Evolutionary conservation across 2,329 filamentous ascomycete genomes (phyloP).

Genomic region (Trichoderma koningii): DNA sequence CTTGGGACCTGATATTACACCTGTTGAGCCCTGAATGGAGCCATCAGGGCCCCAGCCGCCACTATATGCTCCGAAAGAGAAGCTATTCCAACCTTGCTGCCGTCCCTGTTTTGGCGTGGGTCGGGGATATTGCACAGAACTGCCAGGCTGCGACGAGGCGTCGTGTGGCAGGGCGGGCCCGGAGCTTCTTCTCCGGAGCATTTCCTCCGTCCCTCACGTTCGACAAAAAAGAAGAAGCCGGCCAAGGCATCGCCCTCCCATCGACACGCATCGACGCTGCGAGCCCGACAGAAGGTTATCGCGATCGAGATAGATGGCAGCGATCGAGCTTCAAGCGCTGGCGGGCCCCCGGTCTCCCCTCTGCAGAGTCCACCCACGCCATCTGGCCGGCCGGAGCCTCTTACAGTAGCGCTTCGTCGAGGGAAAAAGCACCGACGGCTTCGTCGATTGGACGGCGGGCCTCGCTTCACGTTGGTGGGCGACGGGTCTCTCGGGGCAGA

Average conservation of each 20-base stretch:
- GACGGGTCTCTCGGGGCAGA: too few relatives aligned
- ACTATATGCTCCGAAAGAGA: neutral
- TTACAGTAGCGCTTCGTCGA: too few relatives aligned
- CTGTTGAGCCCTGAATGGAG: slow-evolving; percentile 19
- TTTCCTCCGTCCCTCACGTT: slow-evolving; percentile 7
- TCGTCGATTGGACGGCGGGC: too few relatives aligned
- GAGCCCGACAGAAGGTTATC: neutral
- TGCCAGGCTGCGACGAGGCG: neutral
- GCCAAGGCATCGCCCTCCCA: neutral
- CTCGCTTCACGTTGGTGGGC: too few relatives aligned
- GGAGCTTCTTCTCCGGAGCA: slow-evolving; percentile 17
- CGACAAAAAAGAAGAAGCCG: neutral
- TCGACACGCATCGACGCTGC: neutral
- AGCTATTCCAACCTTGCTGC: slow-evolving; percentile 13
- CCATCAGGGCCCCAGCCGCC: slow-evolving; percentile 6
- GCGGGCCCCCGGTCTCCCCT: too few relatives aligned
- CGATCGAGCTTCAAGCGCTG: too few relatives aligned
- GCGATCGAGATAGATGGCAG: neutral
- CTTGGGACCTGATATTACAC: neutral
- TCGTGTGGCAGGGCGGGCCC: neutral
- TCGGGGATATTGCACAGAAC: neutral
- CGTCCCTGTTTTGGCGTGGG: slow-evolving; percentile 9
- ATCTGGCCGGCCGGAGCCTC: too few relatives aligned
- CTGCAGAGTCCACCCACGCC: too few relatives aligned
- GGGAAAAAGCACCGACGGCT: too few relatives aligned